Percentiles rank a stretch among this genome's conserved stretches.
These are phyloP conservation scores for Amanita inopinata DNA, from an alignment of 768 basidiomycete genomes.

Conservation along the genomic window DNA sequence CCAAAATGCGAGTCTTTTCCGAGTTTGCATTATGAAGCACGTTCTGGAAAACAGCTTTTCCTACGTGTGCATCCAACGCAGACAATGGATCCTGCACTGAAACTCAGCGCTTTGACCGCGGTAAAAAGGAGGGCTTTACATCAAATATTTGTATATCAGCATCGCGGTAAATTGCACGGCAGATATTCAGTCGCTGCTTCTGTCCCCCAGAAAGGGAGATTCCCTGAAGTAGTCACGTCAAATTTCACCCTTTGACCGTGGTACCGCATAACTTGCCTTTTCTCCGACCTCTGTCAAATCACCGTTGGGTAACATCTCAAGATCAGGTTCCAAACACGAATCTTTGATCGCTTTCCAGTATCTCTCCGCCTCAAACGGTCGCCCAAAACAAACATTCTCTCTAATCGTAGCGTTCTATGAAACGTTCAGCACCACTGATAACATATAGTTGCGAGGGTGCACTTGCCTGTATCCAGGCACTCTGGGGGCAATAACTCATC, in stretches of 20 bases:
- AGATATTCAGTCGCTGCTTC: slow-evolving; percentile 75
- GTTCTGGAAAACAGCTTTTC: slow-evolving; percentile 78
- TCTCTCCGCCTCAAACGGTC: slow-evolving; percentile 67
- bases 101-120: neutral
- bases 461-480: slow-evolving; percentile 78
- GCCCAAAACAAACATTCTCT: slow-evolving; percentile 85
- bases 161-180: slow-evolving; percentile 78
- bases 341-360: slow-evolving; percentile 78
- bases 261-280: slow-evolving; percentile 25
- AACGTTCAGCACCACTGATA: slow-evolving; percentile 6
- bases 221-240: slow-evolving; percentile 32
- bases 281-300: slow-evolving; percentile 84
- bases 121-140: slow-evolving; percentile 20
- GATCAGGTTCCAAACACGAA: slow-evolving; percentile 71
- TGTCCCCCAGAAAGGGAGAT: slow-evolving; percentile 82
- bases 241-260: neutral
- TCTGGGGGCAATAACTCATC: slow-evolving; percentile 78
- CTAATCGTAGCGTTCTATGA: slow-evolving; percentile 70
- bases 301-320: slow-evolving; percentile 66
- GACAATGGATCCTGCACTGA: slow-evolving; percentile 61
- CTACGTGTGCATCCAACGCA: slow-evolving; percentile 91
- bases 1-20: slow-evolving; percentile 77
- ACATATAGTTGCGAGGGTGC: neutral
- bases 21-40: slow-evolving; percentile 55
- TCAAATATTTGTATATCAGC: slow-evolving; percentile 86